phyloP scores from a whole-genome alignment of 2,329 filamentous ascomycete genomes.

The Nigrospora osmanthi region DNA sequence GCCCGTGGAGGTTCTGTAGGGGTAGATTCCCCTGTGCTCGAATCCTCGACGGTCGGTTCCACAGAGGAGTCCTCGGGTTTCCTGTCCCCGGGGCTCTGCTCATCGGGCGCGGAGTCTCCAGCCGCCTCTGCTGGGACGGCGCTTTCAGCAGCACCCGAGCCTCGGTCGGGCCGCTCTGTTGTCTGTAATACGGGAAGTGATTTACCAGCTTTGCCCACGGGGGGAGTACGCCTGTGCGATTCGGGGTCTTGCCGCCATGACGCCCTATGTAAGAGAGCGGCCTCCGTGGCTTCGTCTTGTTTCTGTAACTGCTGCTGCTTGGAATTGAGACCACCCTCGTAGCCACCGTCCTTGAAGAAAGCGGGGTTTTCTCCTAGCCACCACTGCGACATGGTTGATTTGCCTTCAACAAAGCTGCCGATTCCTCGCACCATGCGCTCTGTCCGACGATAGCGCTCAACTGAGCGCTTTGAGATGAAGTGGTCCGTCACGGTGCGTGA shows the following conservation, averaged over 20 bases:
- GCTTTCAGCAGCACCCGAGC: too few relatives aligned
- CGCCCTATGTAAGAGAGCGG: not conserved
- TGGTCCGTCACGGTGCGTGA: constrained; percentile 6
- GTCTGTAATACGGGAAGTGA: too few relatives aligned
- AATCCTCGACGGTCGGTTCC: too few relatives aligned
- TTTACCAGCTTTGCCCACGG: too few relatives aligned
- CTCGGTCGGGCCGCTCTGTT: too few relatives aligned
- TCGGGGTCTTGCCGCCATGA: not conserved
- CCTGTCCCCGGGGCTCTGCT: too few relatives aligned
- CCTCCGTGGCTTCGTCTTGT: not conserved
- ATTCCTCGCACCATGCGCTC: constrained; percentile 11
- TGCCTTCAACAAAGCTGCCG: constrained; percentile 10
- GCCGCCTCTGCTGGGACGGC: too few relatives aligned
- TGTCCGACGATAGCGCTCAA: constrained; percentile 3
- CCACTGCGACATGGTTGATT: constrained; percentile 9
- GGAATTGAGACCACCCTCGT: constrained; percentile 11
- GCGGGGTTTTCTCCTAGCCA: constrained; percentile 2
- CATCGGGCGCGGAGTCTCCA: too few relatives aligned
- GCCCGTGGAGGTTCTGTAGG: too few relatives aligned
- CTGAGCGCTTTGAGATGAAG: constrained; percentile 3
- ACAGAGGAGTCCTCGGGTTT: too few relatives aligned
- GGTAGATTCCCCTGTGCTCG: too few relatives aligned
- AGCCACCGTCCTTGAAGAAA: constrained; percentile 7
- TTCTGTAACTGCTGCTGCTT: constrained; percentile 5
- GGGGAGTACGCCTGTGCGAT: too few relatives aligned